These are phyloP conservation scores for Parastagonospora avenae DNA, from an alignment of 2,329 filamentous ascomycete species.

Conservation along the genomic window DNA sequence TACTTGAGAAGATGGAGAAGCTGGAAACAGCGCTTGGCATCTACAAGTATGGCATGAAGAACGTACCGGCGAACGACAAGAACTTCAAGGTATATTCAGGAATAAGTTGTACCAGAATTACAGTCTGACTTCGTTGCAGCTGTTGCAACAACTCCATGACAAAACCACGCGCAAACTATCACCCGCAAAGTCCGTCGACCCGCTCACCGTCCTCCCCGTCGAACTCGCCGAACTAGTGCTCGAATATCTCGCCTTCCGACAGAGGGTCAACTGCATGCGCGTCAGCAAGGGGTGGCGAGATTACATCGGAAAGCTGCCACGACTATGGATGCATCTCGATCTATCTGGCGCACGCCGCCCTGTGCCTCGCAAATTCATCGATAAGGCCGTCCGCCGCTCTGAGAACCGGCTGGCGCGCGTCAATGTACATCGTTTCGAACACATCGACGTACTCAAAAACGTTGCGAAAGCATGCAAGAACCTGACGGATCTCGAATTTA, in stretches of 20 bases:
- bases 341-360: slow-evolving; percentile 52
- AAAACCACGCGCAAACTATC: slow-evolving; percentile 51
- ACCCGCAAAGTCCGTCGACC: slow-evolving; percentile 54
- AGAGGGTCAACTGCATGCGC: slow-evolving; percentile 58
- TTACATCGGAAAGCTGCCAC: slow-evolving; percentile 54
- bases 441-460: slow-evolving; percentile 49
- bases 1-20: slow-evolving; percentile 56
- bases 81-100: slow-evolving; percentile 33
- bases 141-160: slow-evolving; percentile 54
- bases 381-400: slow-evolving; percentile 49
- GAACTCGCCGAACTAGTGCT: slow-evolving; percentile 61
- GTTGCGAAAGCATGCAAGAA: slow-evolving; percentile 45
- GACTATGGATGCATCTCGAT: slow-evolving; percentile 61
- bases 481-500: slow-evolving; percentile 40
- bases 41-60: slow-evolving; percentile 63
- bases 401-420: slow-evolving; percentile 41
- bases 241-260: slow-evolving; percentile 57
- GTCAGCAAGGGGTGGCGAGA: slow-evolving; percentile 62
- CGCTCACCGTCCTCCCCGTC: slow-evolving; percentile 58
- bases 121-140: slow-evolving; percentile 26
- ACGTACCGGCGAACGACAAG: slow-evolving; percentile 49
- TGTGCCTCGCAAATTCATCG: slow-evolving; percentile 51
- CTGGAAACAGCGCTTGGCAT: slow-evolving; percentile 59
- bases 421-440: slow-evolving; percentile 44
- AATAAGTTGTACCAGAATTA: not conserved